Base-by-base conservation (phyloP, 2,329 filamentous ascomycete species). In the Esteya vermicola region DNA sequence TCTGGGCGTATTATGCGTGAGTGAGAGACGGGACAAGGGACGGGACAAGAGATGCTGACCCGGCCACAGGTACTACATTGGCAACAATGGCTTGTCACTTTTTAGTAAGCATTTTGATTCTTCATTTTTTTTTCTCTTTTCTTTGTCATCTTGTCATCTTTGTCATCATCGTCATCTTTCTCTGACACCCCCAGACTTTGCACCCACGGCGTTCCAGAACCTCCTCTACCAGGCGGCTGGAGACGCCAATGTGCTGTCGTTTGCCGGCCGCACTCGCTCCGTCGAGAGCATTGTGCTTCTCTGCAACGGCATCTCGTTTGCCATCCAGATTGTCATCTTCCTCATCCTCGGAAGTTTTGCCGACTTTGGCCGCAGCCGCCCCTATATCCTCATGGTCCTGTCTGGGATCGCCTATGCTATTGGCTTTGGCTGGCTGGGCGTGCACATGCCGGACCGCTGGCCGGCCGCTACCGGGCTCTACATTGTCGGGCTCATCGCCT, bases 341-440 rank as follows among this genome's bases (percentile, higher is more conserved):
- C 33, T 50, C 26, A 38, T 46, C 20, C 19, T 49, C 9, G 48
- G 48, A n/a, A 46, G 46, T 7, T 49, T 49, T 32, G 48, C 47
- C 39, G 47, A 50, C 41, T 50, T 48, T 23, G 48, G 48, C 28
- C 47, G 46, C 35, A 49, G 48, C 47, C 46, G 47, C 1, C 48
- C 47, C 10, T 48, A 44, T 42, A 50, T 50, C 41, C 47, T 50
- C 44, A 49, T 50, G 12, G 38, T 38, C 6, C 23, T 34, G 5
- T 35, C 38, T 9, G 18, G 34, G 18, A 18, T 40, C 16, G 31
- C 31, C 23, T 40, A 34, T 8, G 38, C 23, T 32, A 30, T 34
- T 20, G 31, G 32, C 22, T 40, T 40, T 18, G 38, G 16, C 38
- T 40, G 31, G 31, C 31, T 40, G 5, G 38, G 38, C 26, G 31